Percentiles rank a stretch among this genome's conserved stretches.
phyloP scores from a whole-genome alignment of 805 yeast species.

The Pichia phayaonensis region DNA sequence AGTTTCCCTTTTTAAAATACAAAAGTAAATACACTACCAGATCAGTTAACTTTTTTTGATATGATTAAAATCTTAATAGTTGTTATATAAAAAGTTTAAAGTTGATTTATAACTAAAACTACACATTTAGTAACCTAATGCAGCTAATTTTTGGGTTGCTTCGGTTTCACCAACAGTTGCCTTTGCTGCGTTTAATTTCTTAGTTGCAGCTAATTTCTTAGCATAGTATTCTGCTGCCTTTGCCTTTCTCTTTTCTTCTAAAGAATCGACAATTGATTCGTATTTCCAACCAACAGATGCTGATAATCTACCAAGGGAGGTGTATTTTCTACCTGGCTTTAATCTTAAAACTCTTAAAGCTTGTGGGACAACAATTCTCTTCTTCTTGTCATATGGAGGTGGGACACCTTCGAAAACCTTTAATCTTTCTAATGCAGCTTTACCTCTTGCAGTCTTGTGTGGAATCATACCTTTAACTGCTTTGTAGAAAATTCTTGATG shows the following conservation, averaged over 20 bases:
- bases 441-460: conserved; percentile 99
- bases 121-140: conserved; percentile 85
- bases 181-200: conserved; percentile 84
- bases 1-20: too few species aligned
- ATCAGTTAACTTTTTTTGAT: neutral
- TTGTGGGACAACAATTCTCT: conserved; percentile 99
- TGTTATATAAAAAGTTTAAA: neutral
- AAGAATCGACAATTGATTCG: conserved; percentile 94
- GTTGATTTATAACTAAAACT: neutral
- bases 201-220: conserved; percentile 92
- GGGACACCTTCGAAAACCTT: conserved; percentile 99
- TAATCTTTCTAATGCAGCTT: conserved; percentile 98
- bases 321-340: conserved; percentile 99
- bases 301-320: conserved; percentile 94
- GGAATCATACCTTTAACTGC: conserved; percentile 99
- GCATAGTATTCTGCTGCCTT: conserved; percentile 98
- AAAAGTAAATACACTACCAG: too few species aligned
- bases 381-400: conserved; percentile 99
- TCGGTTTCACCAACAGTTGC: conserved; percentile 85
- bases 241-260: conserved; percentile 99
- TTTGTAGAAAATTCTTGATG: conserved; percentile 99
- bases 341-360: conserved; percentile 98
- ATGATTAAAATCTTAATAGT: neutral
- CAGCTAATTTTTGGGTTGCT: conserved; percentile 88
- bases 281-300: conserved; percentile 99